Base-by-base conservation (phyloP, 1,139 yeast genomes). In the Protomyces pachydermus region DNA sequence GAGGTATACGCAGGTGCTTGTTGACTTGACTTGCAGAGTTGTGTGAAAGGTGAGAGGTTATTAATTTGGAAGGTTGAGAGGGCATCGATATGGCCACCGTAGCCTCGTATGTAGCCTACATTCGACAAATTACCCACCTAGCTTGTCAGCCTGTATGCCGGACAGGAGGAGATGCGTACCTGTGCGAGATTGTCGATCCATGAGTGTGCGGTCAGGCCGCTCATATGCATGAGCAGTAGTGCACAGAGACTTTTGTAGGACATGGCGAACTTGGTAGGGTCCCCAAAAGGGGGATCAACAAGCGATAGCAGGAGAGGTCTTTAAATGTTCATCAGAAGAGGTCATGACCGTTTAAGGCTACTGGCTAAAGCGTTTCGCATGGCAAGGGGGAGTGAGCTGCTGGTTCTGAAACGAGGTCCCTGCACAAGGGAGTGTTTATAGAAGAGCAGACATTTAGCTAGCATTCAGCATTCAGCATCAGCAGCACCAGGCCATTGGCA, bases 21-120 rank as follows among this genome's bases (percentile, higher is more conserved):
- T 64, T 69, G 70, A 46, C 34, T 51, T 20, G 57, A 23, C 54
- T 50, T 65, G 57, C 70, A 69, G 16, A 56, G 34, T 18, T 54
- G 38, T 10, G 52, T 37, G 20, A 38, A 20, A 4, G 56, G 14
- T 2, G 54, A 28, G 16, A 32, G n/a, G 35, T 34, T 20, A 23
- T 18, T 23, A 12, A 61, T 50, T 18, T 34, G 32, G 54, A 54
- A 60, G 20, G 61, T 48, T 32, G 54, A 46, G 45, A 45, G 38
- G 34, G 60, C 65, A 25, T 61, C 61, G 16, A 35, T 12, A 25
- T 61, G 65, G 6, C 65, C 65, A 28, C 28, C 42, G 23, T 61
- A 61, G 28, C 25, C 65, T 10, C 65, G 60, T 14, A 55, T 54
- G 46, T 35, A 61, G 14, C 65, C 65, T 18, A 54, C n/a, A 12